These are phyloP conservation scores for Ammopiptanthus mongolicus DNA, from an alignment of 306 rosid species.

Conservation along the genomic window DNA sequence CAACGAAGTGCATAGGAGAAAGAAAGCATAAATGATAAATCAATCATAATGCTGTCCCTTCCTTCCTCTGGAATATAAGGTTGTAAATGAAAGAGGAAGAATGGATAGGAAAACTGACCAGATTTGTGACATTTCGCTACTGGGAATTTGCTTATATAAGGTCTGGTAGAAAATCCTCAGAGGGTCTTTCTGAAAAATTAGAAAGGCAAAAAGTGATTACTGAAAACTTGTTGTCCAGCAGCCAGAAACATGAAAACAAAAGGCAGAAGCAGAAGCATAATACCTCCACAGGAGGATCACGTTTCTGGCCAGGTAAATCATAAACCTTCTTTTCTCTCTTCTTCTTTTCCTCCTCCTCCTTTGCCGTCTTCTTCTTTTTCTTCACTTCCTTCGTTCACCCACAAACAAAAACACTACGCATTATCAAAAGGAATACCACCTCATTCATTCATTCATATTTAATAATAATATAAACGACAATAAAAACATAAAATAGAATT, in stretches of 20 bases:
- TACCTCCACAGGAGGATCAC: slow-evolving; percentile 86
- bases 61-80: background rate
- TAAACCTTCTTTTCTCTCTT: slow-evolving; percentile 61
- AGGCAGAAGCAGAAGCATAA: background rate
- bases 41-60: background rate
- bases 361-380: slow-evolving; percentile 29
- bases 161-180: slow-evolving; percentile 73
- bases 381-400: slow-evolving; percentile 36
- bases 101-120: slow-evolving; percentile 51
- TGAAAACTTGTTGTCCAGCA: background rate
- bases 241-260: background rate
- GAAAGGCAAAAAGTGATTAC: background rate
- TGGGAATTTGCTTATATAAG: slow-evolving; percentile 49
- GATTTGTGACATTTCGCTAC: slow-evolving; percentile 78
- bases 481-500: too few relatives aligned
- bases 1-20: background rate
- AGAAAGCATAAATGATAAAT: background rate
- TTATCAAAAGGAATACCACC: background rate
- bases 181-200: slow-evolving; percentile 71
- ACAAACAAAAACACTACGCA: slow-evolving; percentile 2
- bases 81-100: background rate
- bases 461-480: too few relatives aligned
- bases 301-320: slow-evolving; percentile 88
- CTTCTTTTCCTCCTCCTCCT: slow-evolving; percentile 18
- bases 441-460: background rate